Evolutionary conservation across 1,139 yeast species (phyloP), one percentile per base, ranked within the genome.

Genomic region (Suhomyces terraborum): DNA sequence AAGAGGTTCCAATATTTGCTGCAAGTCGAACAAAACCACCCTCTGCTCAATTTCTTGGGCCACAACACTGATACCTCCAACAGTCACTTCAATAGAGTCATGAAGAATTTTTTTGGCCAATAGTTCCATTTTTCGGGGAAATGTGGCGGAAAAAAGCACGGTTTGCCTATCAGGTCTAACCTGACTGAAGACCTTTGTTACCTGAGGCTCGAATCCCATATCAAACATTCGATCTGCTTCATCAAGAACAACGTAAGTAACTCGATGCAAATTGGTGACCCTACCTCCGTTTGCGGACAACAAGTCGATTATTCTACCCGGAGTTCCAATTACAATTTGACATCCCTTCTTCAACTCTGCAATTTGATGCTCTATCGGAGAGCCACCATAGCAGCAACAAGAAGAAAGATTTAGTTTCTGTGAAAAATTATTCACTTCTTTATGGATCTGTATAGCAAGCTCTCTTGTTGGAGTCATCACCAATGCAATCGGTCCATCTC

Each of bases 171-270:
- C 96, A 0, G 95, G 95, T 39, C 98, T 73, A 2, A 88, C 76
- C 33, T 86, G 86, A 22, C 79, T 73, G 55, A 89, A 73, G 21
- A 94, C 84, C 55, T 88, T 88, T 54, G 79, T 82, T 3, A 94
- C 91, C 58, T 94, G 99, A 0, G 98, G 98, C 56, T 89, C 98
- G 65, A 94, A 94, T 1, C 99, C 99, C 79, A 93, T 73, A 62
- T 93, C 99, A 66, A 91, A 91, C 87, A 93, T 83, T 52, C 99
- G 69, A 62, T 94, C 99, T 1, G 98, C 98, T 59, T 94, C 99
- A 60, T 94, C 99, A 44, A 94, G 67, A 0, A 91, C 96, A 14
- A 88, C 74, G 59, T 84, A 89, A 0, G 96, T 84, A 3, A 87
- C 80, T 32, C 94, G 67, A 32, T 69, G 67, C 14, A 93, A 69